phyloP scores from a whole-genome alignment of 2,329 filamentous ascomycete species.

The Davidsoniella virescens region DNA sequence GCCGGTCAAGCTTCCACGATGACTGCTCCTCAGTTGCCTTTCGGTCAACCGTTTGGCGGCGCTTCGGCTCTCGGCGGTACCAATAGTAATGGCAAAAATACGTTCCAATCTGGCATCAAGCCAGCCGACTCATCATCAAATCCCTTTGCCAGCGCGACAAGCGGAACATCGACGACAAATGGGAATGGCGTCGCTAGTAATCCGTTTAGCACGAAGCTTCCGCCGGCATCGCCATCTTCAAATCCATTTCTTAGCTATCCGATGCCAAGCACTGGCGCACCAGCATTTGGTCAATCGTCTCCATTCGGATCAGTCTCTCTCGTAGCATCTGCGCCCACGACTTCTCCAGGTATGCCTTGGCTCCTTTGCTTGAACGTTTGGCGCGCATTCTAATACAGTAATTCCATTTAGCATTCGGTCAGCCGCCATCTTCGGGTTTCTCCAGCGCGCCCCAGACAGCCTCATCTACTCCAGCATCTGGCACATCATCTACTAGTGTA shows the following conservation, averaged over 20 bases:
- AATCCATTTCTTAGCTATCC: conserved; percentile 8
- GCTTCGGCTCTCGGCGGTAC: neutral
- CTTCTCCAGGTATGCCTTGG: conserved; percentile 6
- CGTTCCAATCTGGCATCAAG: conserved; percentile 3
- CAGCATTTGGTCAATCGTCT: neutral
- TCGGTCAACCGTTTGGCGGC: conserved; percentile 5
- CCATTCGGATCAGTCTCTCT: neutral
- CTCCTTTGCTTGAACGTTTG: no score
- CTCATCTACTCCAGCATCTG: neutral
- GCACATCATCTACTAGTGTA: neutral
- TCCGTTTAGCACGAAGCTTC: conserved; percentile 5
- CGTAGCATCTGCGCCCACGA: neutral
- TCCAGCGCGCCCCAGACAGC: neutral
- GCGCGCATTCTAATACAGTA: neutral
- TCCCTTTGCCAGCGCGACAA: conserved; percentile 3
- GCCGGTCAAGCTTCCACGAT: neutral
- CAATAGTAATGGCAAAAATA: neutral
- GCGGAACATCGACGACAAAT: neutral
- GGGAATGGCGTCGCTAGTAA: neutral
- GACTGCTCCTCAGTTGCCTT: conserved; percentile 10
- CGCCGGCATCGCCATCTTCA: neutral
- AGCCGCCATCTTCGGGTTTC: neutral
- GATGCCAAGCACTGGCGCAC: neutral
- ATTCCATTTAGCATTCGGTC: neutral
- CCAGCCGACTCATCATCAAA: neutral